Percentiles rank a stretch among this genome's conserved stretches.
phyloP scores from a whole-genome alignment of 495 filamentous ascomycete genomes.

The Hypomontagnella monticulosa region DNA sequence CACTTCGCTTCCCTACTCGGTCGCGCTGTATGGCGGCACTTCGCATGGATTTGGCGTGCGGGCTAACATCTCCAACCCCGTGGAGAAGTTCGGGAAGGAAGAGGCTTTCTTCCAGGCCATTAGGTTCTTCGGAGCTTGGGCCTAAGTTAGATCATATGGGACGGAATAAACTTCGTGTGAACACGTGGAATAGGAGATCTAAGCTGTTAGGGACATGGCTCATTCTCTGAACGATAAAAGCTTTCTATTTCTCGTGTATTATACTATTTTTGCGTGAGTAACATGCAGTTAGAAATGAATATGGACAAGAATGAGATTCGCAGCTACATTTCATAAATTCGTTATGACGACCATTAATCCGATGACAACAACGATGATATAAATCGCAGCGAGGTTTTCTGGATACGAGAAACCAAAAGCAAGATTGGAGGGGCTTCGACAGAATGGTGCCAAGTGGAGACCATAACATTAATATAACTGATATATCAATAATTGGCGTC shows the following conservation, averaged over 20 bases:
- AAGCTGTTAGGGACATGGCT: too few species aligned
- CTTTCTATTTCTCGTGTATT: too few species aligned
- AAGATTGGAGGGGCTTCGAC: background rate
- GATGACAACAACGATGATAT: slow-evolving; percentile 7
- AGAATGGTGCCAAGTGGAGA: slow-evolving; percentile 11
- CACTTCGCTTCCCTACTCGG: slow-evolving; percentile 63
- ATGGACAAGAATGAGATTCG: too few species aligned
- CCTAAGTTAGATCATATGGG: slow-evolving; percentile 12
- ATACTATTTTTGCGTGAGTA: too few species aligned
- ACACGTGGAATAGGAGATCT: too few species aligned
- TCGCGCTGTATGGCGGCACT: slow-evolving; percentile 72
- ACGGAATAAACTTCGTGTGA: too few species aligned
- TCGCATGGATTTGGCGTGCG: slow-evolving; percentile 76
- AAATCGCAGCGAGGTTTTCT: background rate
- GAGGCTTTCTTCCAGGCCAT: slow-evolving; percentile 78
- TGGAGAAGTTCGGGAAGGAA: slow-evolving; percentile 77
- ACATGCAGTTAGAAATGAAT: too few species aligned
- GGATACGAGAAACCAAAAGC: slow-evolving; percentile 27
- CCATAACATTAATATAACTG: slow-evolving; percentile 14
- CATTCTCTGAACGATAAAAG: too few species aligned
- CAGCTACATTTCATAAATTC: too few species aligned
- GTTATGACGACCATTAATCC: background rate
- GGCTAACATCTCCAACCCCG: slow-evolving; percentile 63
- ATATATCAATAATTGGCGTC: background rate
- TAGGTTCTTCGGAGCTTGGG: slow-evolving; percentile 69